Evolutionary conservation across 2,329 filamentous ascomycete genomes (phyloP).

Genomic region (Aspergillus latus): DNA sequence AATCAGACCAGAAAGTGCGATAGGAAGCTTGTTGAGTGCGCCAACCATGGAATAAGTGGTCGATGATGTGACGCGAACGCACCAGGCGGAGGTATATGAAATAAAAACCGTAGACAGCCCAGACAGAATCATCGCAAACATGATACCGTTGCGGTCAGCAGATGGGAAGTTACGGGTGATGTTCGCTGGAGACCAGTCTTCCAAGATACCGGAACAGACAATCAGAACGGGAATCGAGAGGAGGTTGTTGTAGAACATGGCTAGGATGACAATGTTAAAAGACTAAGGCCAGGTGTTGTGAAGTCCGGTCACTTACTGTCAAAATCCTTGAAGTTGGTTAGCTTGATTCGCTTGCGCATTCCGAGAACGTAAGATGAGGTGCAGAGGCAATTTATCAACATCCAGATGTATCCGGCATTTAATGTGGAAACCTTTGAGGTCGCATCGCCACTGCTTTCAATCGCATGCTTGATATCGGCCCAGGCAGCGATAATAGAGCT

Average conservation of each 20-base stretch:
- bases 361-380: conserved; percentile 83
- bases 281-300: background rate
- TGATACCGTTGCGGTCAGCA: conserved; percentile 74
- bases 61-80: conserved; percentile 92
- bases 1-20: conserved; percentile 85
- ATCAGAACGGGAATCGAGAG: conserved; percentile 92
- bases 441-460: conserved; percentile 66
- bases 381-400: conserved; percentile 95
- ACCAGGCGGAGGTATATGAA: conserved; percentile 99
- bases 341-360: conserved; percentile 98
- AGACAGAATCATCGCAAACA: conserved; percentile 89
- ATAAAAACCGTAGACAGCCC: conserved; percentile 94
- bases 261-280: conserved; percentile 49
- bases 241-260: conserved; percentile 99
- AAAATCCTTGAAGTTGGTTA: conserved; percentile 99
- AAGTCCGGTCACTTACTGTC: conserved; percentile 71
- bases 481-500: conserved; percentile 94
- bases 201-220: conserved; percentile 73
- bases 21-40: conserved; percentile 96
- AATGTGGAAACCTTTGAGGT: conserved; percentile 80
- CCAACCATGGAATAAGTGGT: conserved; percentile 99
- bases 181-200: conserved; percentile 91
- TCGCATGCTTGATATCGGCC: conserved; percentile 89
- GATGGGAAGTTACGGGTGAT: conserved; percentile 82
- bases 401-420: conserved; percentile 96